Percentiles rank a stretch among this genome's conserved stretches.
Evolutionary conservation across 805 yeast genomes (phyloP).

Genomic region (Spathaspora sp.): DNA sequence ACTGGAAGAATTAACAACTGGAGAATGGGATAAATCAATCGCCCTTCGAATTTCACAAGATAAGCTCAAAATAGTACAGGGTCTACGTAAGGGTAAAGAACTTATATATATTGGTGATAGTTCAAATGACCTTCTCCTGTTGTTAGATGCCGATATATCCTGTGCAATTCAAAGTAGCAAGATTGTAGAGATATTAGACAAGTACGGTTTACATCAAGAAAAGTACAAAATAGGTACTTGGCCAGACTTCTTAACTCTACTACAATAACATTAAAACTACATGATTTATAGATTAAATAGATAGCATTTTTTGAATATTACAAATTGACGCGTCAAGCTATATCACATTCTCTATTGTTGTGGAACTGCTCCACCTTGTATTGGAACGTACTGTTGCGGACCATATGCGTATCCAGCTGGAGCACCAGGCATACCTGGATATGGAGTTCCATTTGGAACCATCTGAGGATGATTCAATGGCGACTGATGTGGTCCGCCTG

Average conservation of each 20-base stretch:
- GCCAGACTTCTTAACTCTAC: slow-evolving; percentile 4
- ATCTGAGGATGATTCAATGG: slow-evolving; percentile 19
- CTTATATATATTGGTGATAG: slow-evolving; percentile 60
- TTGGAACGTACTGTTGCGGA: slow-evolving; percentile 25
- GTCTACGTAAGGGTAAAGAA: slow-evolving; percentile 11
- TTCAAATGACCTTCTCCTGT: slow-evolving; percentile 51
- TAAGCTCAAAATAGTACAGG: slow-evolving; percentile 29
- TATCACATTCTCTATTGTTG: slow-evolving; percentile 9
- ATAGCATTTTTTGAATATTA: too few relatives aligned
- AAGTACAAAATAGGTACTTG: slow-evolving; percentile 5
- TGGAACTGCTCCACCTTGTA: slow-evolving; percentile 27
- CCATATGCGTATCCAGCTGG: slow-evolving; percentile 38
- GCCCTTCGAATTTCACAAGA: slow-evolving; percentile 52
- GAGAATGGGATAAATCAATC: slow-evolving; percentile 17
- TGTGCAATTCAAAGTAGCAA: slow-evolving; percentile 39
- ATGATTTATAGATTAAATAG: too few relatives aligned
- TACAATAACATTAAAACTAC: background rate
- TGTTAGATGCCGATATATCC: slow-evolving; percentile 46
- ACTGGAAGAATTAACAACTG: slow-evolving; percentile 18
- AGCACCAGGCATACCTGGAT: slow-evolving; percentile 23
- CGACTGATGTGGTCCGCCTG: slow-evolving; percentile 10
- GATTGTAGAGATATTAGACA: slow-evolving; percentile 16
- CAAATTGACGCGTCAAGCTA: background rate
- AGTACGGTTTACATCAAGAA: slow-evolving; percentile 5
- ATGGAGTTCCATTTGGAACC: slow-evolving; percentile 12